Base-by-base conservation (phyloP, 2,329 filamentous ascomycete genomes). In the Colletotrichum brevisporum region DNA sequence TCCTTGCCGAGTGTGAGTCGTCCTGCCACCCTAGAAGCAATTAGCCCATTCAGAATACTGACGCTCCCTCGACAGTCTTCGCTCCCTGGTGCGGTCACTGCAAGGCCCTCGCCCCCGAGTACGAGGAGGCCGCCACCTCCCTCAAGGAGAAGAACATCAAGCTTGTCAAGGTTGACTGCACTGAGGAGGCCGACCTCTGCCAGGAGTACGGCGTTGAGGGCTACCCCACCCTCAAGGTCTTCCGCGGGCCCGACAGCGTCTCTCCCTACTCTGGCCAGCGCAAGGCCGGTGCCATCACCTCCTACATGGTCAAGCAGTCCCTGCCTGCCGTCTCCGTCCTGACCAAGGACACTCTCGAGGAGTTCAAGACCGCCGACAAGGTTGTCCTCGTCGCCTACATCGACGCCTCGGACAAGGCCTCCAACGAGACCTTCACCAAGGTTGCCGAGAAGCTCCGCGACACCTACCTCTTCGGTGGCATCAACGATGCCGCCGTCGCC, bases 191-290 rank as follows among this genome's bases (percentile, higher is more conserved):
- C 72, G 94, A 97, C 41, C 92, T 99, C 74, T 99, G 96, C 90
- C 89, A 94, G 83, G 86, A 89, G 76, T 93, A 93, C 77, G 95
- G 94, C 72, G 95, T 99, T 51, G 94, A 98, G 87, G 96, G 96
- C 74, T 99, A 99, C 88, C 96, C 96, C 72, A 99, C 96, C 74
- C 90, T 99, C 80, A 99, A 98, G 91, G 90, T 99, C 84, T 99
- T 99, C 94, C 94, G 95, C 77, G 95, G 96, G 75, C 83, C 85
- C 51, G 94, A 98, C 12, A 94, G 92, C 80, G 84, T 94, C 79
- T 86, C 89, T 73, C 92, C 95, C 72, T 99, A 99, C 85, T 86
- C 87, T 76, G 96, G 96, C 79, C 92, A 94, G 83, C 90, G 96
- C 82, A 97, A 98, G 88, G 91, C 95, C 73, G 90, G 89, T 82